These are phyloP conservation scores for Geosmithia putterillii DNA, from an alignment of 2,329 filamentous ascomycete genomes.

Conservation along the genomic window DNA sequence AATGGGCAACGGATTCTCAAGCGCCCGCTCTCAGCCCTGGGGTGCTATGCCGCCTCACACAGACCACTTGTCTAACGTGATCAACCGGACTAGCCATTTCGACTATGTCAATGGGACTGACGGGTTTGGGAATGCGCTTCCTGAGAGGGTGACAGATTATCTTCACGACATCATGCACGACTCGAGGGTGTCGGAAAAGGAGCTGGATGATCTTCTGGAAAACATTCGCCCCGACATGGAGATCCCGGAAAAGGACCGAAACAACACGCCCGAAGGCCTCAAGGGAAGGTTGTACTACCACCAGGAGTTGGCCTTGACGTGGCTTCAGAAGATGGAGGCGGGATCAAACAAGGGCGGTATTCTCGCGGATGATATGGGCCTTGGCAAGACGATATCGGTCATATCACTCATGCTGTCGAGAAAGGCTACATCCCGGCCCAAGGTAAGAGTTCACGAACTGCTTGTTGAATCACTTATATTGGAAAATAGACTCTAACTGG, in stretches of 20 bases:
- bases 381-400: constrained; percentile 82
- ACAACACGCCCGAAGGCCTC: constrained; percentile 58
- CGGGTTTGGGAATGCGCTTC: constrained; percentile 20
- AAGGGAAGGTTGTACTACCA: constrained; percentile 63
- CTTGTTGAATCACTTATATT: neutral
- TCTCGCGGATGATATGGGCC: constrained; percentile 84
- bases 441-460: constrained; percentile 10
- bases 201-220: constrained; percentile 56
- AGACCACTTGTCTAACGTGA: constrained; percentile 16
- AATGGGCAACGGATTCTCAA: neutral
- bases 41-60: neutral
- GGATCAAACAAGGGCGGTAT: constrained; percentile 77
- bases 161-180: constrained; percentile 23
- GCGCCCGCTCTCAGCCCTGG: neutral
- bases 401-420: constrained; percentile 63
- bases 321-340: constrained; percentile 72
- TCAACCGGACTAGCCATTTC: constrained; percentile 22
- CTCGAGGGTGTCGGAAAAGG: constrained; percentile 35
- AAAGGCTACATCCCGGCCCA: constrained; percentile 35
- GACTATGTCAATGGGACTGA: constrained; percentile 23
- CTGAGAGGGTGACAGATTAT: constrained; percentile 16
- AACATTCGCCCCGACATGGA: constrained; percentile 66
- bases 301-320: constrained; percentile 70
- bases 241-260: constrained; percentile 46
- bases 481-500: neutral